Evolutionary conservation across 139 green algal genomes (phyloP), one percentile per base, ranked within the genome.

Genomic region (Pleodorina starrii): DNA sequence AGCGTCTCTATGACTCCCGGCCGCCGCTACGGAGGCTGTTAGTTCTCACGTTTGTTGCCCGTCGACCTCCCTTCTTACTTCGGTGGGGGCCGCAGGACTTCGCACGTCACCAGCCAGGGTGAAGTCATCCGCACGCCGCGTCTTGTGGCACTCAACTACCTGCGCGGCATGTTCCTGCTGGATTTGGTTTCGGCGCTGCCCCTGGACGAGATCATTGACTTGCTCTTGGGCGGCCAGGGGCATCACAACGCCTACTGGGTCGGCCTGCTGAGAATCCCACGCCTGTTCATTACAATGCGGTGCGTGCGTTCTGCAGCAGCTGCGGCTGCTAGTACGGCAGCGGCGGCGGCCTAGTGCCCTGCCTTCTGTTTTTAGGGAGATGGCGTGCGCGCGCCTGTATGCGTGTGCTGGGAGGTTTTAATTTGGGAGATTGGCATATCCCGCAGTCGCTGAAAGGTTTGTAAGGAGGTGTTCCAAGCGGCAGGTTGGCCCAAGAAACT

Each of bases 131-230:
- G 68, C 17, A 76, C 35, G 10, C 36, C 68, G 35, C 35, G 25
- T 6, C 36, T 76, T 10, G 46, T 76, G 32, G 68, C 68, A 10
- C 25, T 46, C 14, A 19, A 46, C 32, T 76, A 76, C 68, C 68
- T 76, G 16, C 35, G 36, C 11, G 74, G 74, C 44, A 82, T 82
- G 74, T 82, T 82, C 74, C 6, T 82, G 7, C 38, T 82, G 32
- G 74, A 82, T 43, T 25, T 82, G 14, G 0, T 82, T 19, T 82
- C 74, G 29, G 44, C 74, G 7, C 43, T 82, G 25, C 74, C 72
- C 23, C 17, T 80, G 40, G 23, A 80, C 38, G 40, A 57, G 21
- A 73, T 73, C 63, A 10, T 73, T 11, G 21, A 73, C 63, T 7
- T 38, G 16, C 35, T 38, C 68, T 10, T 44, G 5, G 32, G 46